Conservation (phyloP, 352 stramenopile species). For the Poterioochromonas sp. region DNA sequence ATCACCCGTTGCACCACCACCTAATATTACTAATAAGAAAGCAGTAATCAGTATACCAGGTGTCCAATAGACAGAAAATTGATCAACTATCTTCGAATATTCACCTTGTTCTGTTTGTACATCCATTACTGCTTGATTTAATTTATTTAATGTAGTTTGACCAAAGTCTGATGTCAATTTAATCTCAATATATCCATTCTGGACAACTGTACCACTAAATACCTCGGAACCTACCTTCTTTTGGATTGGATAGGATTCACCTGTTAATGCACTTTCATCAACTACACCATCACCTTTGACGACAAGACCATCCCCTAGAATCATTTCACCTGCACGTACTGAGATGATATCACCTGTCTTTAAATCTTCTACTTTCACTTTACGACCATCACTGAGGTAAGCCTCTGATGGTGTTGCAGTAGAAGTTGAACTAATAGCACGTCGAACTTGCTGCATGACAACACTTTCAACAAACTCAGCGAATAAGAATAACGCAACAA, state of each 20-base stretch:
- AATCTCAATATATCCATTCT: conserved; percentile 35
- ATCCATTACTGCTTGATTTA: conserved; percentile 13
- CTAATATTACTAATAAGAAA: neutral
- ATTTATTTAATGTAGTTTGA: neutral
- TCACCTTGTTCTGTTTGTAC: conserved; percentile 23
- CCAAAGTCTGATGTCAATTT: neutral
- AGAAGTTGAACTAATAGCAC: neutral
- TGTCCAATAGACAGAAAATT: conserved; percentile 19
- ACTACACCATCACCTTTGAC: conserved; percentile 23
- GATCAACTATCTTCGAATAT: neutral
- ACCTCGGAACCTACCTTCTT: neutral
- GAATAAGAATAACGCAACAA: conserved; percentile 18
- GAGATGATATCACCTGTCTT: conserved; percentile 6
- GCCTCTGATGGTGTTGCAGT: neutral
- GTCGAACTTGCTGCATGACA: neutral
- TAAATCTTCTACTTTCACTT: neutral
- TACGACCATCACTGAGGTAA: neutral
- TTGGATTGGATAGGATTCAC: conserved; percentile 16
- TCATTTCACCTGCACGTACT: conserved; percentile 27
- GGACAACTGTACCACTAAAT: conserved; percentile 26
- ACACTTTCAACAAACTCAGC: conserved; percentile 5
- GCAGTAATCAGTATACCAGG: conserved; percentile 1
- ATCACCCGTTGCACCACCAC: neutral
- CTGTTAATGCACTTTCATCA: conserved; percentile 20
- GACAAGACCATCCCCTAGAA: conserved; percentile 22